Base-by-base conservation (phyloP, 495 filamentous ascomycete species). In the Darksidea phi region DNA sequence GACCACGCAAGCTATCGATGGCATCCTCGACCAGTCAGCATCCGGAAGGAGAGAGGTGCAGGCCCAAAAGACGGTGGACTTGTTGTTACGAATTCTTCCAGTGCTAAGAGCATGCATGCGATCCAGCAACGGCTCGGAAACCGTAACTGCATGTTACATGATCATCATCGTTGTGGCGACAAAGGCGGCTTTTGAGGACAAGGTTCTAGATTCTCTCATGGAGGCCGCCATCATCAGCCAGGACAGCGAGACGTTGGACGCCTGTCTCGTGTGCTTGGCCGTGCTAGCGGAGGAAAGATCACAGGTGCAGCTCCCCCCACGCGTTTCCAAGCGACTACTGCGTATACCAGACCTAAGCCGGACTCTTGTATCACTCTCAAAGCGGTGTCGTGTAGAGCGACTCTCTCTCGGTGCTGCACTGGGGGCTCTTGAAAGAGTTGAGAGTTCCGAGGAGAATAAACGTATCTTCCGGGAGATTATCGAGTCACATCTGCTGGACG, bases 81-180 rank as follows among this genome's bases (percentile, higher is more conserved):
- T 96, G 0, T 75, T 96, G 2, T 76, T 90, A 34, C 80, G 84
- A 37, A 77, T 95, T 24, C 78, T 91, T 3, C 89, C 91, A 11
- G 79, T 88, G 1, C 73, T 97, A 20, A 87, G 89, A 56, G 83
- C 89, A 48, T 86, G 84, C 5, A 80, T 97, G 47, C 78, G 82
- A 12, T 81, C 92, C 76, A 84, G 85, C 59, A 81, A 86, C 28
- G 80, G 85, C 0, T 81, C 90, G 0, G 88, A 93, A 54, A 76
- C 96, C 41, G 84, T 89, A 48, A 80, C 93, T 61, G 90, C 86
- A 20, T 90, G 86, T 67, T 97, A 95, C 70, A 96, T 95, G 90
- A 82, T 97, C 24, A 79, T 90, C 23, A 85, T 89, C 0, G 82
- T 97, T 53, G 77, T 97, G 52, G 91, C 86, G 8, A 85, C 89